Evolutionary conservation across 345 rosid species (phyloP).

Genomic region (Aegle marmelos): DNA sequence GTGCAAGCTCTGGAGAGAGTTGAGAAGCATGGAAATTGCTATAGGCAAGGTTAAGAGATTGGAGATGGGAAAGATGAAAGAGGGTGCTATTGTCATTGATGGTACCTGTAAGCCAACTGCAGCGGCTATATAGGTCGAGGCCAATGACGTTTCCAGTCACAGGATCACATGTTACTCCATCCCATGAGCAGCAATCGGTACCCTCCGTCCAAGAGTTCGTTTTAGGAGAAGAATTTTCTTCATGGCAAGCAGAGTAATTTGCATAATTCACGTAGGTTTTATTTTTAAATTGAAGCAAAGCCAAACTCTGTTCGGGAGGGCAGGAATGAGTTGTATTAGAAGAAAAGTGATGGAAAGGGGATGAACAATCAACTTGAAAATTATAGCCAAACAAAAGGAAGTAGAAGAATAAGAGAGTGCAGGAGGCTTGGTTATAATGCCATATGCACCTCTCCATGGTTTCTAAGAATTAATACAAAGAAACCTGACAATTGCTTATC

Average conservation of each 20-base stretch:
- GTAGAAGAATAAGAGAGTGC: neutral
- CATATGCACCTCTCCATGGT: too few relatives aligned
- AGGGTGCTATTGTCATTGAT: neutral
- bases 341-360: neutral
- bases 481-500: too few relatives aligned
- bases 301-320: neutral
- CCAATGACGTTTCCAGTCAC: neutral
- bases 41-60: neutral
- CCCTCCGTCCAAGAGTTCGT: neutral
- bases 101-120: neutral
- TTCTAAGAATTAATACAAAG: too few relatives aligned
- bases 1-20: too few relatives aligned
- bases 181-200: neutral
- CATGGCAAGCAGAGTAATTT: neutral
- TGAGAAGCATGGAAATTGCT: too few relatives aligned
- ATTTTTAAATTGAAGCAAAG: neutral
- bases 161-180: neutral
- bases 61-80: neutral
- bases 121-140: neutral
- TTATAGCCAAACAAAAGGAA: neutral
- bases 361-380: neutral
- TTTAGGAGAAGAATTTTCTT: neutral
- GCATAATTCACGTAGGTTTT: neutral
- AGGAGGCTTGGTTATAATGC: too few relatives aligned
- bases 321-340: neutral